Evolutionary conservation across 2,329 filamentous ascomycete genomes (phyloP).

Genomic region (Alternaria triticina): DNA sequence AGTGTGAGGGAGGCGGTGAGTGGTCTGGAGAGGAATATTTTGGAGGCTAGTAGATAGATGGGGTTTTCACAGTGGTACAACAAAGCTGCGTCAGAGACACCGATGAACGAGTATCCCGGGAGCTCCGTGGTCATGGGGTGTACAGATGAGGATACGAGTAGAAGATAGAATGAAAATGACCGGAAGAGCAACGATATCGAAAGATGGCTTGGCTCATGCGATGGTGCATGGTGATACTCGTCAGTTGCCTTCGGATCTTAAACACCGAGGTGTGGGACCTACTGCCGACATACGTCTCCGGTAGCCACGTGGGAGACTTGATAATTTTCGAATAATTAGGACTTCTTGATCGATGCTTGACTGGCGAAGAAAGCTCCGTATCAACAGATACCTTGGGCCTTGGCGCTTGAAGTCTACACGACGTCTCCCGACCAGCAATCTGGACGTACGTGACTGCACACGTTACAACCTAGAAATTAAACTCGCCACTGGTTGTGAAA

Average conservation of each 20-base stretch:
- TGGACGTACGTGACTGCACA: not conserved
- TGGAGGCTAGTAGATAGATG: conserved; percentile 33
- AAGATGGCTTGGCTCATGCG: not conserved
- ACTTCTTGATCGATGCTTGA: not conserved
- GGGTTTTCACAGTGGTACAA: not conserved
- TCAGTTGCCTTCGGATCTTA: not conserved
- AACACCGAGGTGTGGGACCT: not conserved
- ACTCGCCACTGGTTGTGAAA: not conserved
- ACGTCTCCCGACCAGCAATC: not conserved
- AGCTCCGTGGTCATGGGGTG: conserved; percentile 6
- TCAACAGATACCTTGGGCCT: not conserved
- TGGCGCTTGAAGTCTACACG: not conserved
- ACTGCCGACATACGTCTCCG: conserved; percentile 2
- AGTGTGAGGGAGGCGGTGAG: conserved; percentile 76
- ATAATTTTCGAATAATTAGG: not conserved
- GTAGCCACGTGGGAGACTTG: not conserved
- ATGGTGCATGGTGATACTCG: not conserved
- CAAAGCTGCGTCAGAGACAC: conserved; percentile 16
- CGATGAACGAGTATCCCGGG: conserved; percentile 9
- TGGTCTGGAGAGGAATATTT: conserved; percentile 42
- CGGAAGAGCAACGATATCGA: not conserved
- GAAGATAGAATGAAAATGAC: not conserved
- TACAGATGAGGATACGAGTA: not conserved
- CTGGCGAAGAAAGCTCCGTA: not conserved
- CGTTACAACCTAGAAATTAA: not conserved